Evolutionary conservation across 2,329 filamentous ascomycete genomes (phyloP), one percentile per base, ranked within the genome.

Genomic region (Magnaporthales sp.): DNA sequence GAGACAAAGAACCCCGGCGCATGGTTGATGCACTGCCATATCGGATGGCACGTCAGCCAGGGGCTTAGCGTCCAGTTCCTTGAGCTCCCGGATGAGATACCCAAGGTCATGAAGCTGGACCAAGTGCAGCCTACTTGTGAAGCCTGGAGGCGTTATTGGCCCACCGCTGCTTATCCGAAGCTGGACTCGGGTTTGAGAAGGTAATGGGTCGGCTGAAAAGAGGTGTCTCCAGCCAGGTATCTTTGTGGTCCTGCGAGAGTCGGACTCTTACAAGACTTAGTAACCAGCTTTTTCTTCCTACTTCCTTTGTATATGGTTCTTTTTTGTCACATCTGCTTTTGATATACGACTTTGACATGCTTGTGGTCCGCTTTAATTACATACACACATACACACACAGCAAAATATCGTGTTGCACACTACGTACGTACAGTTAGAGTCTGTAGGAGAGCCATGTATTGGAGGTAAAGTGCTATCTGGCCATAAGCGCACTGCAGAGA

Each of bases 11-110:
- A 84, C 68, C 82, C 81, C 0, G 82, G 82, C 22, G 71, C 75
- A 8, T 80, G 79, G 78, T 67, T 79, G 54, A 72, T 80, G 70
- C 79, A 80, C 68, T 80, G 78, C 71, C 78, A 80, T 68, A 80
- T 81, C 68, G 77, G 76, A 13, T 81, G 77, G 80, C 82, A 84
- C 70, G 74, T 80, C 29, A 73, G 72, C 64, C 75, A 78, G 67
- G 81, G 80, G 54, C 75, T 84, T 5, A 79, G 77, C 5, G 71
- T 83, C 51, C 82, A 85, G 72, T 83, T 84, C 69, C 68, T 84
- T 22, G 83, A 70, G 66, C 63, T 56, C 11, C 24, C 60, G 58
- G 31, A n/a, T 26, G 65, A 66, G 32, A 62, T 66, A 15, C 19
- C 27, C 30, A n/a, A 15, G 9, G 58, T 31, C 15, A 66, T 66